These are phyloP conservation scores for Chlamydomonas asymmetrica DNA, from an alignment of 139 green algal species.

Conservation along the genomic window DNA sequence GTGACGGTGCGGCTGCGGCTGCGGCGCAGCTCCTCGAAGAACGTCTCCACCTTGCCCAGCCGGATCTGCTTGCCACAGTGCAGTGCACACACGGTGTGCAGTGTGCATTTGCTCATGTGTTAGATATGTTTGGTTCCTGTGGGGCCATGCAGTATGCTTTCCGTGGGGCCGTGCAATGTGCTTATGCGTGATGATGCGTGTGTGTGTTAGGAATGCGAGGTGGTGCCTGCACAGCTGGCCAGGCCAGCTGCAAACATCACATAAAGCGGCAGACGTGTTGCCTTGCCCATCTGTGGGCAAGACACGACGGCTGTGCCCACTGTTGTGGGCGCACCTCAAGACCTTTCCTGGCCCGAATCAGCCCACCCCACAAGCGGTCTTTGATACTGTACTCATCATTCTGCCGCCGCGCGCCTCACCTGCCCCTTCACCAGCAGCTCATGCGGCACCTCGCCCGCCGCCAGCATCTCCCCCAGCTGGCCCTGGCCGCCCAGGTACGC, in stretches of 20 bases:
- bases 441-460: neutral
- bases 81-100: no score
- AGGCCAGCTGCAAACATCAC: neutral
- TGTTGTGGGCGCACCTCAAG: no score
- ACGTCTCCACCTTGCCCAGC: constrained; percentile 55
- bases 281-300: neutral
- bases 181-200: no score
- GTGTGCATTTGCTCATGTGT: no score
- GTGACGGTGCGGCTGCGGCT: constrained; percentile 56
- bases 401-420: neutral
- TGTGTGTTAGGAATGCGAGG: no score
- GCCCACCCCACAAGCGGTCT: no score
- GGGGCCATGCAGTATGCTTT: no score
- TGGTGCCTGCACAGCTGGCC: no score
- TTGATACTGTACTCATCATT: neutral
- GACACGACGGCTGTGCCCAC: neutral
- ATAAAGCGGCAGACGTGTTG: neutral
- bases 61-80: no score
- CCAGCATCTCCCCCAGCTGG: constrained; percentile 35
- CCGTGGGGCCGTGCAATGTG: no score
- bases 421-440: constrained; percentile 53
- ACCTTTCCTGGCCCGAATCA: no score
- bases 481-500: constrained; percentile 41
- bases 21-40: constrained; percentile 59
- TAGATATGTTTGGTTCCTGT: no score